These are phyloP conservation scores for Pholiota conissans DNA, from an alignment of 768 basidiomycete species.

Conservation along the genomic window DNA sequence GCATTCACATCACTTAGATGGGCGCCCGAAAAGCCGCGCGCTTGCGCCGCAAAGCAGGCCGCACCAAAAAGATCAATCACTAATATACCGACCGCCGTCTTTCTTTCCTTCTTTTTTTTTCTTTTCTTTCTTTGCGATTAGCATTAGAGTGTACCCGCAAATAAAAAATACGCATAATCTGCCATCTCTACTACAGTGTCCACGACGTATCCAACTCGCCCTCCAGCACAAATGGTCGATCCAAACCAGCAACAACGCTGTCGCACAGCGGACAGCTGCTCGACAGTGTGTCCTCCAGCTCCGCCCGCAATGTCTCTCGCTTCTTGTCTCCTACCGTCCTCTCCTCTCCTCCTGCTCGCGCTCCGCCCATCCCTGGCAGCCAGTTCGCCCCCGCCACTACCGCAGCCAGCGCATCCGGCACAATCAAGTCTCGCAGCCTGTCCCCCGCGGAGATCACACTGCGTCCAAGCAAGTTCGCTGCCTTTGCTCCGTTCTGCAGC, in stretches of 20 bases:
- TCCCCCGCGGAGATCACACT: slow-evolving; percentile 90
- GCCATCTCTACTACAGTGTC: slow-evolving; percentile 56
- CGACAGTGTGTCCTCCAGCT: slow-evolving; percentile 88
- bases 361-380: slow-evolving; percentile 69
- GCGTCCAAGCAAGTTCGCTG: slow-evolving; percentile 68
- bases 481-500: slow-evolving; percentile 62
- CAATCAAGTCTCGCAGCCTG: slow-evolving; percentile 84
- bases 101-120: slow-evolving; percentile 12
- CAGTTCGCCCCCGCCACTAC: slow-evolving; percentile 76
- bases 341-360: slow-evolving; percentile 48
- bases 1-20: slow-evolving; percentile 51
- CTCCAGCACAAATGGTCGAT: slow-evolving; percentile 81
- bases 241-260: slow-evolving; percentile 79
- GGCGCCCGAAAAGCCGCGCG: slow-evolving; percentile 77
- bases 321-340: slow-evolving; percentile 53
- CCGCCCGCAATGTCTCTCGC: slow-evolving; percentile 71
- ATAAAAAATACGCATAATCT: slow-evolving; percentile 11
- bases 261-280: slow-evolving; percentile 94
- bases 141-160: slow-evolving; percentile 9
- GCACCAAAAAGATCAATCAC: slow-evolving; percentile 80
- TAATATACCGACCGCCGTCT: slow-evolving; percentile 32
- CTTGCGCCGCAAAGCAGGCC: slow-evolving; percentile 68
- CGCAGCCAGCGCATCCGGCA: slow-evolving; percentile 89
- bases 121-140: slow-evolving; percentile 8
- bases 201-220: slow-evolving; percentile 81